phyloP scores from a whole-genome alignment of 2,329 filamentous ascomycete genomes.

The Diaporthe destruens region DNA sequence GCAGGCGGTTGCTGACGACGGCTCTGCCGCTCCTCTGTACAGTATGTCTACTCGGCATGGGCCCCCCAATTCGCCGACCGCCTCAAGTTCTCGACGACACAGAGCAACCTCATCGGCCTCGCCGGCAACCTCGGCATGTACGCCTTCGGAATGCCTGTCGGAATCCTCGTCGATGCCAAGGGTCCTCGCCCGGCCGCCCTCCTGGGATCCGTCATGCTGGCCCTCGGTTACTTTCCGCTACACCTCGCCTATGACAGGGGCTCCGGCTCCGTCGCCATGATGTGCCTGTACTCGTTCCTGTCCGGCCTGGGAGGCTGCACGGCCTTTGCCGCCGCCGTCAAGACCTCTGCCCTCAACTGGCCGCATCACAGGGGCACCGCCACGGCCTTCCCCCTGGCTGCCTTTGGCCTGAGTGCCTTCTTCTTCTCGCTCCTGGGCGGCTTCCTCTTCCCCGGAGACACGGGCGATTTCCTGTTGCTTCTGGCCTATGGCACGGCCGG shows the following conservation, averaged over 20 bases:
- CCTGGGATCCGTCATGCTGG: slow-evolving; percentile 79
- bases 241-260: slow-evolving; percentile 82
- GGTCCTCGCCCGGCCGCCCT: slow-evolving; percentile 85
- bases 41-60: slow-evolving; percentile 99
- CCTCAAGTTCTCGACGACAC: slow-evolving; percentile 88
- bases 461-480: slow-evolving; percentile 83
- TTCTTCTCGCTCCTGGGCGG: slow-evolving; percentile 89
- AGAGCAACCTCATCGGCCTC: slow-evolving; percentile 92
- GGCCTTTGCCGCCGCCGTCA: slow-evolving; percentile 90
- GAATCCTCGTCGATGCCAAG: slow-evolving; percentile 85
- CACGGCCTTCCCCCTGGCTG: slow-evolving; percentile 91
- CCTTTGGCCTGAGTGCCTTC: slow-evolving; percentile 94
- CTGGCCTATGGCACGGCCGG: slow-evolving; percentile 83
- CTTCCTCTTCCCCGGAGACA: slow-evolving; percentile 84
- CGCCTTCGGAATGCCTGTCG: slow-evolving; percentile 87
- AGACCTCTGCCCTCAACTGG: slow-evolving; percentile 90
- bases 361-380: slow-evolving; percentile 91
- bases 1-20: slow-evolving; percentile 38
- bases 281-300: slow-evolving; percentile 88
- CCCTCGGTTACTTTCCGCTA: slow-evolving; percentile 87
- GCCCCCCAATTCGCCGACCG: slow-evolving; percentile 93
- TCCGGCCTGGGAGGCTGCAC: slow-evolving; percentile 91
- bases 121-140: slow-evolving; percentile 95
- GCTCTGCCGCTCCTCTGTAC: slow-evolving; percentile 32
- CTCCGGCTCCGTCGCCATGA: slow-evolving; percentile 65